phyloP scores from a whole-genome alignment of 148 eudicot species.

The Camellia sinensis region DNA sequence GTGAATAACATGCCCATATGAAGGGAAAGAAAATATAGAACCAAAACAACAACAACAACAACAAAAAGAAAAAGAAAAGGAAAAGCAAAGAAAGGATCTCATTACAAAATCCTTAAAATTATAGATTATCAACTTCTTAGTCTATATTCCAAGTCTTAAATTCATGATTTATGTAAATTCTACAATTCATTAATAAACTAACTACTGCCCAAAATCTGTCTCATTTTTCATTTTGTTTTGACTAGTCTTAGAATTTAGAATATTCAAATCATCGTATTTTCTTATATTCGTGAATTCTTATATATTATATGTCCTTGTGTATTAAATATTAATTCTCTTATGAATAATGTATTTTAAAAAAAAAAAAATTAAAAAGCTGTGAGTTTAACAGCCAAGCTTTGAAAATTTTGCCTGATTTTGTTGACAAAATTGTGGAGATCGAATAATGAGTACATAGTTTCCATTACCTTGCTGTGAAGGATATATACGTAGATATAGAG shows the following conservation, averaged over 20 bases:
- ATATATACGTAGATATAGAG: background rate
- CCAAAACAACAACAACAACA: no score
- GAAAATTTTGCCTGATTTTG: conserved; percentile 5
- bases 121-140: background rate
- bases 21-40: no score
- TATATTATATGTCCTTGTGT: background rate
- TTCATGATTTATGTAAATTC: no score
- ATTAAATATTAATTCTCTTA: background rate
- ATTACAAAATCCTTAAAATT: background rate
- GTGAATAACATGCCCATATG: background rate
- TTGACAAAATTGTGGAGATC: conserved; percentile 10
- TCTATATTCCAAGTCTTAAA: background rate
- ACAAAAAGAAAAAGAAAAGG: no score
- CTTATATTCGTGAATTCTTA: background rate
- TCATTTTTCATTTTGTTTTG: no score
- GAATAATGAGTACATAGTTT: background rate
- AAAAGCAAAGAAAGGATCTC: background rate
- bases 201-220: no score
- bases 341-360: no score
- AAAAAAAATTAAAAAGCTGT: no score
- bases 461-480: conserved; percentile 2
- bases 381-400: background rate
- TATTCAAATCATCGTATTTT: no score
- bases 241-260: no score
- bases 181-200: no score